phyloP scores from a whole-genome alignment of 1,139 yeast species.

The Eremothecium gossypii region DNA sequence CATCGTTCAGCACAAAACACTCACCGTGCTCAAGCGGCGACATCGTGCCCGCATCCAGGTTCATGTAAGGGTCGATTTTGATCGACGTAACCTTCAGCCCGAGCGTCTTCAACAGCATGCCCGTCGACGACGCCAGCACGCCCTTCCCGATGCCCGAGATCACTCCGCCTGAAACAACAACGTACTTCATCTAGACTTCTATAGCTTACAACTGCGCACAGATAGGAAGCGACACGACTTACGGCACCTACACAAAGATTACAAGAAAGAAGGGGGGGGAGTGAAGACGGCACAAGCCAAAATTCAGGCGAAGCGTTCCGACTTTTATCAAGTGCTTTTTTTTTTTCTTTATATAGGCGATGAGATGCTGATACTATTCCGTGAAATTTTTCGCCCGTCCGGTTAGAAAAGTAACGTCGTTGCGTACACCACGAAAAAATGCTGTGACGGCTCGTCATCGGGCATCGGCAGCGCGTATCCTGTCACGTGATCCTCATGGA shows the following conservation, averaged over 20 bases:
- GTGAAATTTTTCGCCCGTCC: no score
- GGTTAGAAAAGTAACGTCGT: no score
- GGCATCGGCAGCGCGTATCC: no score
- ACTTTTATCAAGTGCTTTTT: conserved; percentile 3
- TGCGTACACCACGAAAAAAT: no score
- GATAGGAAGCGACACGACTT: no score
- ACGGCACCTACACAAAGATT: conserved; percentile 1
- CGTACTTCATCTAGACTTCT: conserved; percentile 71
- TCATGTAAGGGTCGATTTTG: conserved; percentile 98
- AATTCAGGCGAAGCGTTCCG: neutral
- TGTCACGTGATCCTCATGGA: no score
- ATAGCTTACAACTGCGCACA: neutral
- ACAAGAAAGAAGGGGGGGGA: conserved; percentile 11
- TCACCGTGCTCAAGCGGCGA: conserved; percentile 98
- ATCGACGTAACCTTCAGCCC: conserved; percentile 95
- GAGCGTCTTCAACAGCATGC: conserved; percentile 82
- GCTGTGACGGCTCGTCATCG: no score
- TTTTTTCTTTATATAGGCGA: conserved; percentile 5
- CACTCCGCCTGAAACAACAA: conserved; percentile 97
- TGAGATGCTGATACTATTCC: conserved; percentile 1
- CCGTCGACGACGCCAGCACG: conserved; percentile 90
- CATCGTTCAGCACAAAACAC: conserved; percentile 94
- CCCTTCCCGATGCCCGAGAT: conserved; percentile 99
- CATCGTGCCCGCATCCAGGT: conserved; percentile 99
- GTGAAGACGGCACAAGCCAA: conserved; percentile 5